phyloP scores from a whole-genome alignment of 228 moss, liverwort and hornwort genomes.

The Sphagnum fallax region DNA sequence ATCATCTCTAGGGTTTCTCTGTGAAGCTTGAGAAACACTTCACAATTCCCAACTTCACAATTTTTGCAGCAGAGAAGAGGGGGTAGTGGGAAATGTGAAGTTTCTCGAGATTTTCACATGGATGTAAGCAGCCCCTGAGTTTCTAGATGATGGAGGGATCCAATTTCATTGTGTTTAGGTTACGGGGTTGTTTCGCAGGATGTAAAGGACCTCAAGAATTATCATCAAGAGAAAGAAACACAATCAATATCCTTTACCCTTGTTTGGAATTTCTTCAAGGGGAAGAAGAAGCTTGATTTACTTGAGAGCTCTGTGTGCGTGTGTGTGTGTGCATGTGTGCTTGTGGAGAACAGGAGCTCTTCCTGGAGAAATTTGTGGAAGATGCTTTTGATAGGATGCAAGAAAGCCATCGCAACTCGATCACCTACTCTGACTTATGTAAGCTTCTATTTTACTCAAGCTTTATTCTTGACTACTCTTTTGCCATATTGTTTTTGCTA shows the following conservation, averaged over 20 bases:
- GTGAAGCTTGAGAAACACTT: too few relatives aligned
- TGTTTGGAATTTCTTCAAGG: too few relatives aligned
- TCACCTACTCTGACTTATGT: conserved; percentile 84
- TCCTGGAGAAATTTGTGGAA: conserved; percentile 93
- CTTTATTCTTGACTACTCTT: background rate
- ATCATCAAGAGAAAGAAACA: too few relatives aligned
- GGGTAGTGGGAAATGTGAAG: background rate
- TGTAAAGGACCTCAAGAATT: too few relatives aligned
- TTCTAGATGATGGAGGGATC: background rate
- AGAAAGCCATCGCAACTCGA: conserved; percentile 44
- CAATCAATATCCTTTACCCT: too few relatives aligned
- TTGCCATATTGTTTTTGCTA: background rate
- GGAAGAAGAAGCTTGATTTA: too few relatives aligned
- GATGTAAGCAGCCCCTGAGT: background rate
- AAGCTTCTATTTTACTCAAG: conserved; percentile 8
- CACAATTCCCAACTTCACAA: too few relatives aligned
- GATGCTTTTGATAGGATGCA: conserved; percentile 80
- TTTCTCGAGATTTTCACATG: background rate
- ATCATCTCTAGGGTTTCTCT: too few relatives aligned
- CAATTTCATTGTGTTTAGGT: background rate
- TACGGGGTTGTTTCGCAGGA: too few relatives aligned
- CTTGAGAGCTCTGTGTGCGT: too few relatives aligned
- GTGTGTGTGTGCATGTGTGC: too few relatives aligned
- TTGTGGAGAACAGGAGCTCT: conserved; percentile 58
- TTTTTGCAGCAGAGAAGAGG: background rate